Conservation (phyloP, 345 rosid genomes). For the Melaleuca quinquenervia region DNA sequence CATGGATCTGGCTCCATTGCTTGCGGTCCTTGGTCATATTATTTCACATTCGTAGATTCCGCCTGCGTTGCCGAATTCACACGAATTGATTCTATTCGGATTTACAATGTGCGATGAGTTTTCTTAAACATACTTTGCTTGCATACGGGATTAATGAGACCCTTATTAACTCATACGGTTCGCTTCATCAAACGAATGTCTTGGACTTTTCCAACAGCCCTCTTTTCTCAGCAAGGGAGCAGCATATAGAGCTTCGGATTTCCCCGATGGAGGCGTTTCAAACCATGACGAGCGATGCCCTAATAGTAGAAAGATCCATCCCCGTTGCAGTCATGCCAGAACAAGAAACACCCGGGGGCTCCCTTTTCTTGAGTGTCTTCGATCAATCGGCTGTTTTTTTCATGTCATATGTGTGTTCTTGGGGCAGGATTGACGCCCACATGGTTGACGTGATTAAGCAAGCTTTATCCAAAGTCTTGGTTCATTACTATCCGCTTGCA, state of each 20-base stretch:
- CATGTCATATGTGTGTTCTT: neutral
- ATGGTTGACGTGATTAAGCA: slow-evolving; percentile 21
- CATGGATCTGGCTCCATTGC: neutral
- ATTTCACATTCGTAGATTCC: neutral
- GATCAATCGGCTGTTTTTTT: neutral
- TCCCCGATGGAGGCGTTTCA: neutral
- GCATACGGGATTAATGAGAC: neutral
- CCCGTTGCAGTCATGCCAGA: neutral
- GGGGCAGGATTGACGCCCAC: neutral
- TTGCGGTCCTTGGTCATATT: no score
- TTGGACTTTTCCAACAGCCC: neutral
- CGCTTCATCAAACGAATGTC: neutral
- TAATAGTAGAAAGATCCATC: neutral
- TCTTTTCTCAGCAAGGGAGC: neutral
- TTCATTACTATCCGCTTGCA: slow-evolving; percentile 46
- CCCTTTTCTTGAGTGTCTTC: neutral
- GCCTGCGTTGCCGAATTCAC: neutral
- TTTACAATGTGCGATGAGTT: neutral
- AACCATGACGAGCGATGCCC: neutral
- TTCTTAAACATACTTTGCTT: neutral
- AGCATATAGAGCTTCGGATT: neutral
- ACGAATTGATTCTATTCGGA: neutral
- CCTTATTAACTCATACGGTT: neutral
- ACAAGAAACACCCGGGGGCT: neutral
- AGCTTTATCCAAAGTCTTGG: slow-evolving; percentile 45